Conservation (phyloP, 1,284 basidiomycete genomes). For the Ustilago shanxiensis region DNA sequence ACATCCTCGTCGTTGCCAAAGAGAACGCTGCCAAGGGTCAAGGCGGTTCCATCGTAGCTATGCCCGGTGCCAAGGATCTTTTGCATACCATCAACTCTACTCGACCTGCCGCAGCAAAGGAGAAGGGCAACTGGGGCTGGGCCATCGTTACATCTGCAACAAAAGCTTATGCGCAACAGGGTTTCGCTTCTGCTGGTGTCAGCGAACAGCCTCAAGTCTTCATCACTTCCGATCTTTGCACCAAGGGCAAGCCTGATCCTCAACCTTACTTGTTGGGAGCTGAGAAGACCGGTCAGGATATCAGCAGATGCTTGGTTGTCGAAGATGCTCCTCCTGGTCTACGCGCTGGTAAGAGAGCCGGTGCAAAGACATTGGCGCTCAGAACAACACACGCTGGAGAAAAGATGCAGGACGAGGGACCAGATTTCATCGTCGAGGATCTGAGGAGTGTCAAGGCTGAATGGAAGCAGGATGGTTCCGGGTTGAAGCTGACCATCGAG, state of each 20-base stretch:
- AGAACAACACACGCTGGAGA: slow-evolving; percentile 64
- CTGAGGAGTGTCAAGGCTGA: slow-evolving; percentile 57
- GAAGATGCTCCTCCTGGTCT: slow-evolving; percentile 69
- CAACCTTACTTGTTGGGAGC: slow-evolving; percentile 68
- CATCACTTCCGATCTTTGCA: slow-evolving; percentile 64
- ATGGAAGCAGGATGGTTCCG: slow-evolving; percentile 60
- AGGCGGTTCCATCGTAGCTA: slow-evolving; percentile 64
- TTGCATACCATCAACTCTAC: slow-evolving; percentile 56
- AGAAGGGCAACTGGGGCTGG: slow-evolving; percentile 59
- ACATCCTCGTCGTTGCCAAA: slow-evolving; percentile 63
- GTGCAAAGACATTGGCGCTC: slow-evolving; percentile 63
- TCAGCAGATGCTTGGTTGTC: slow-evolving; percentile 63
- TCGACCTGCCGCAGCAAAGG: slow-evolving; percentile 15
- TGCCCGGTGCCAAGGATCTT: slow-evolving; percentile 65
- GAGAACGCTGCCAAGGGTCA: slow-evolving; percentile 47
- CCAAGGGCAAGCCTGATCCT: slow-evolving; percentile 66
- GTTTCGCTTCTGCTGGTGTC: slow-evolving; percentile 58
- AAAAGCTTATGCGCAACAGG: slow-evolving; percentile 64
- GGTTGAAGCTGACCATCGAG: slow-evolving; percentile 57
- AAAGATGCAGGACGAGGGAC: slow-evolving; percentile 57
- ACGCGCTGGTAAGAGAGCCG: slow-evolving; percentile 60
- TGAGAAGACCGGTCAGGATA: slow-evolving; percentile 46
- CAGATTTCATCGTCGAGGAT: slow-evolving; percentile 67
- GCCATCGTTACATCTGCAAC: slow-evolving; percentile 70
- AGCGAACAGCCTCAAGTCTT: slow-evolving; percentile 55